Percentiles rank a stretch among this genome's conserved stretches.
These are phyloP conservation scores for Rhizophora apiculata DNA, from an alignment of 345 rosid genomes.

Conservation along the genomic window DNA sequence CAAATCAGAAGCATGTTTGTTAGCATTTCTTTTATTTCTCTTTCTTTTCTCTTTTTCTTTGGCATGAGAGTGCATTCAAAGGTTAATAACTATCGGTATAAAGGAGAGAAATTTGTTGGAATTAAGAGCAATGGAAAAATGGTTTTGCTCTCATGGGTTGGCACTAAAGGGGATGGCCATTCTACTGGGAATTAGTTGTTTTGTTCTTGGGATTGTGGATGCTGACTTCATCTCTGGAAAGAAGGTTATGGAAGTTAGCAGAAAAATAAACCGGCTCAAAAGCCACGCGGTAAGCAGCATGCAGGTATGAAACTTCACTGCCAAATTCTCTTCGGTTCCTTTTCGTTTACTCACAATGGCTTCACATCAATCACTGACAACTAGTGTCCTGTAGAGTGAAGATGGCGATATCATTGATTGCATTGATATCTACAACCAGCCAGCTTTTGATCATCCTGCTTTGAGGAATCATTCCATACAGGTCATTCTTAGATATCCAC, in stretches of 20 bases:
- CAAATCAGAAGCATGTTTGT: slow-evolving; percentile 12
- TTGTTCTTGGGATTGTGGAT: slow-evolving; percentile 1
- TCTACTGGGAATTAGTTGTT: not conserved
- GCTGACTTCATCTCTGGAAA: not conserved
- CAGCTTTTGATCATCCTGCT: slow-evolving; percentile 49
- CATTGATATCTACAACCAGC: slow-evolving; percentile 45
- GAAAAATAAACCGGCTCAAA: not conserved
- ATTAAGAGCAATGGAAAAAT: slow-evolving; percentile 6
- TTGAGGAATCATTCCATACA: slow-evolving; percentile 44
- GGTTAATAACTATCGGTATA: not conserved
- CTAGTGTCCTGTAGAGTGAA: slow-evolving; percentile 35
- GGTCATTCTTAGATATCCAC: slow-evolving; percentile 15
- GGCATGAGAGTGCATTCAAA: not conserved
- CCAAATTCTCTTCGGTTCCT: not conserved
- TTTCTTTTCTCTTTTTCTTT: not conserved
- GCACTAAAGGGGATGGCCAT: not conserved
- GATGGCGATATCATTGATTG: slow-evolving; percentile 56
- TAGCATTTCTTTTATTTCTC: not conserved
- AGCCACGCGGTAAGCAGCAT: slow-evolving; percentile 34
- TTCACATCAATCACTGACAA: not conserved
- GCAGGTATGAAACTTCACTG: slow-evolving; percentile 26
- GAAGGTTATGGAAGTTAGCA: slow-evolving; percentile 7
- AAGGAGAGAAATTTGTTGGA: not conserved
- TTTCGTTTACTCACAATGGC: too few species aligned
- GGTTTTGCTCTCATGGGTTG: not conserved